Conservation (phyloP, 352 stramenopile species). For the Pythium dissimile region DNA sequence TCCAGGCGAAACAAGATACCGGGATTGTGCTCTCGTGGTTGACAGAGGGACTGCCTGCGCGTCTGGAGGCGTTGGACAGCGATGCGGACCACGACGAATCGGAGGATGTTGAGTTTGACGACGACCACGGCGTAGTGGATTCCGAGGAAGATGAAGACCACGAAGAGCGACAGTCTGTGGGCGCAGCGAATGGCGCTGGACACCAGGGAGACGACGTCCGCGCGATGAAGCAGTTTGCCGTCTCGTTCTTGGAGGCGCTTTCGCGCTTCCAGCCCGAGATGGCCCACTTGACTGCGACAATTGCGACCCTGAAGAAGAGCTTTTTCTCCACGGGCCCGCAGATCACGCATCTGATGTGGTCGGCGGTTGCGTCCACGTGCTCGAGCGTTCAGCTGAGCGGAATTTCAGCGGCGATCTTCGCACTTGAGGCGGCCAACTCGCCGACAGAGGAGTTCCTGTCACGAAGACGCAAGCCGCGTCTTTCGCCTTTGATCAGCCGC, state of each 20-base stretch:
- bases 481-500: constrained; percentile 11
- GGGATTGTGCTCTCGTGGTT: constrained; percentile 62
- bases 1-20: constrained; percentile 73
- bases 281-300: constrained; percentile 43
- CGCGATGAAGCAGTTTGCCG: constrained; percentile 74
- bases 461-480: constrained; percentile 6
- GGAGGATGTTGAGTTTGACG: constrained; percentile 29
- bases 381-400: constrained; percentile 63
- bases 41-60: constrained; percentile 39
- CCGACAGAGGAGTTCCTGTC: constrained; percentile 21
- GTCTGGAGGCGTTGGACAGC: constrained; percentile 34
- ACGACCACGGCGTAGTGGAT: constrained; percentile 8
- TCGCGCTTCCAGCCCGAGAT: constrained; percentile 67
- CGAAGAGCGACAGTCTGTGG: constrained; percentile 1
- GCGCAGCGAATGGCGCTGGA: constrained; percentile 1
- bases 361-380: constrained; percentile 56
- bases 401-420: constrained; percentile 64
- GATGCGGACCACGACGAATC: constrained; percentile 34
- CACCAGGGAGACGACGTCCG: constrained; percentile 37
- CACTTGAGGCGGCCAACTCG: constrained; percentile 22
- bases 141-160: constrained; percentile 24
- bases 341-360: constrained; percentile 77
- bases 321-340: constrained; percentile 70
- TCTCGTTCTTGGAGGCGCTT: constrained; percentile 63
- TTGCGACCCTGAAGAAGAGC: constrained; percentile 60